Evolutionary conservation across 345 rosid genomes (phyloP).

Genomic region (Brassica nigra): DNA sequence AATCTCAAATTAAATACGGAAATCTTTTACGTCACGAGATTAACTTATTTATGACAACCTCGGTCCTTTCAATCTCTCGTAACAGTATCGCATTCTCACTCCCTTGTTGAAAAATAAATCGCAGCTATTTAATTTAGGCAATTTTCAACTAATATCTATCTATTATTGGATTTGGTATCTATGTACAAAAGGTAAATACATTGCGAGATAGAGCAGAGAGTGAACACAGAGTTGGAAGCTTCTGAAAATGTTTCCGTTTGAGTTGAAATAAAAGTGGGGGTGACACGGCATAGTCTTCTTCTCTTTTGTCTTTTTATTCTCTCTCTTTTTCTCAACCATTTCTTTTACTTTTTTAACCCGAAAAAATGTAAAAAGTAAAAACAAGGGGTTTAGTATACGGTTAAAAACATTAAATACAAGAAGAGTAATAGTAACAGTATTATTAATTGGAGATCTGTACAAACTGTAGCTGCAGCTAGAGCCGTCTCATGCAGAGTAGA

Average conservation of each 20-base stretch:
- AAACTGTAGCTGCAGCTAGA: conserved; percentile 21
- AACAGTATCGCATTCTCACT: neutral
- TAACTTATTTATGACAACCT: conserved; percentile 28
- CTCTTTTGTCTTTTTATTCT: conserved; percentile 29
- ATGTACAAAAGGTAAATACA: conserved; percentile 2
- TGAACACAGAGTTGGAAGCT: conserved; percentile 35
- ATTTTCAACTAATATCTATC: neutral
- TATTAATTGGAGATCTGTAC: neutral
- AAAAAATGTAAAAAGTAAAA: neutral
- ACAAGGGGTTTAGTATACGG: neutral
- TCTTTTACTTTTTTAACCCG: neutral
- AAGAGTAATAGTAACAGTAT: neutral
- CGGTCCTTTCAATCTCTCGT: conserved; percentile 22
- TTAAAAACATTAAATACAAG: neutral
- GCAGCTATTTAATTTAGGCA: neutral
- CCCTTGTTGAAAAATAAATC: neutral
- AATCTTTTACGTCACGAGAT: conserved; percentile 30
- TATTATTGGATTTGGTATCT: neutral
- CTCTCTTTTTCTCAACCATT: neutral
- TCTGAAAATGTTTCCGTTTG: conserved; percentile 30
- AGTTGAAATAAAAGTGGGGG: conserved; percentile 25
- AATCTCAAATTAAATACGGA: neutral
- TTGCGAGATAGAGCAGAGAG: conserved; percentile 17
- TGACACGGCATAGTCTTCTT: conserved; percentile 33
- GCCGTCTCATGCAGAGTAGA: conserved; percentile 39